Percentiles rank a stretch among this genome's conserved stretches.
These are phyloP conservation scores for Leccinum barrowsii DNA, from an alignment of 768 basidiomycete genomes.

Conservation along the genomic window DNA sequence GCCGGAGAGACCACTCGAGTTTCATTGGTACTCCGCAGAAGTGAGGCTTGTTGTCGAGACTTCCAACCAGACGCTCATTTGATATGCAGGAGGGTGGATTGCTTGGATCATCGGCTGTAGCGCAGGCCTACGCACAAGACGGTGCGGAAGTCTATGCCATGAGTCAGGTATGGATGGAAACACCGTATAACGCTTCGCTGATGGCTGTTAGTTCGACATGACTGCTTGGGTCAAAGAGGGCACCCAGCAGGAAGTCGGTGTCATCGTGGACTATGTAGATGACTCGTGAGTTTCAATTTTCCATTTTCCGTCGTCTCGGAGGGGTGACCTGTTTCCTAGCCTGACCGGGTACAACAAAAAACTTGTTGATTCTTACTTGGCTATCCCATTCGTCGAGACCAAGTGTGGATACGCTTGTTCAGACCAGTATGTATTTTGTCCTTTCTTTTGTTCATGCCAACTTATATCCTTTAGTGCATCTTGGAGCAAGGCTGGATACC, in stretches of 20 bases:
- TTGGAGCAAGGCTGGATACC: slow-evolving; percentile 84
- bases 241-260: slow-evolving; percentile 72
- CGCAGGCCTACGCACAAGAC: slow-evolving; percentile 58
- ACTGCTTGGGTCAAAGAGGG: slow-evolving; percentile 91
- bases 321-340: slow-evolving; percentile 36
- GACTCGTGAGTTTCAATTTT: slow-evolving; percentile 39
- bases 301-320: slow-evolving; percentile 15
- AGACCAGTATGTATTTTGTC: slow-evolving; percentile 65
- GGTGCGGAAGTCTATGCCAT: slow-evolving; percentile 24
- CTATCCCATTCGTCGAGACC: slow-evolving; percentile 80
- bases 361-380: slow-evolving; percentile 70
- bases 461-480: slow-evolving; percentile 49
- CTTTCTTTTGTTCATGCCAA: slow-evolving; percentile 17
- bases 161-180: slow-evolving; percentile 27
- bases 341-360: slow-evolving; percentile 78
- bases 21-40: slow-evolving; percentile 49
- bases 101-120: slow-evolving; percentile 88
- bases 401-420: slow-evolving; percentile 93
- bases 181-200: slow-evolving; percentile 7
- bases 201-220: slow-evolving; percentile 76
- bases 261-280: slow-evolving; percentile 84
- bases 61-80: neutral
- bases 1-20: slow-evolving; percentile 42
- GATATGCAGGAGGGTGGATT: slow-evolving; percentile 64
- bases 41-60: slow-evolving; percentile 15